Base-by-base conservation (phyloP, 305 asterid genomes). In the Fraxinus paxiana region DNA sequence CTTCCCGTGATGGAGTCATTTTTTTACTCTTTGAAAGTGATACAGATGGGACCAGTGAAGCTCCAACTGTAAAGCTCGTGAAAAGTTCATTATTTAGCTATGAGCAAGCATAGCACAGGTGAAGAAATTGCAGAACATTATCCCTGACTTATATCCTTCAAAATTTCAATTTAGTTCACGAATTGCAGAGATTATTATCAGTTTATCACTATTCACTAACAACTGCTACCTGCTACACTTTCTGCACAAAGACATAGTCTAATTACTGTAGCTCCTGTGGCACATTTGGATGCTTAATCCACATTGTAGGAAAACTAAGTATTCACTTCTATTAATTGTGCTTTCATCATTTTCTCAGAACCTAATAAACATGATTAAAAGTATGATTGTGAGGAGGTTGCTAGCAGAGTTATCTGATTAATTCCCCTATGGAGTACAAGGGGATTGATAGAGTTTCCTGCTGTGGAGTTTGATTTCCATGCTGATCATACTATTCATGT, bases 71-170 rank as follows among this genome's bases (percentile, higher is more conserved):
- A 77, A 93, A 92, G 91, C 94, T 28, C 31, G 92, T 95, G 73
- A 95, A 93, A 80, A 95, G 98, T 89, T 91, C 98, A 84, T 63
- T 95, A 83, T 93, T 93, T 87, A 88, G 97, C 85, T 91, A 91
- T 71, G 98, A 95, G 90, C 98, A 95, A 87, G 97, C 99, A 88
- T 95, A 98, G 98, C 99, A 93, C 87, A 95, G 97, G 98, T 93
- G 86, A 74, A 46, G 67, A 82, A 82, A 72, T 56, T 37, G 75
- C 71, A 67, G 76, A 73, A 82, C 41, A 41, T 73, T 48, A 6
- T 78, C 34, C 61, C 63, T 54, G 73, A 9, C 15, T 9, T 35
- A 75, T 81, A 79, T 65, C 56, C 74, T 30, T 84, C 81, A 43
- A 79, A 38, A 17, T 65, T 76, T 77, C 38, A 48, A 79, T 15